Conservation (phyloP, 2,329 filamentous ascomycete genomes). For the Decorospora gaudefroyi region DNA sequence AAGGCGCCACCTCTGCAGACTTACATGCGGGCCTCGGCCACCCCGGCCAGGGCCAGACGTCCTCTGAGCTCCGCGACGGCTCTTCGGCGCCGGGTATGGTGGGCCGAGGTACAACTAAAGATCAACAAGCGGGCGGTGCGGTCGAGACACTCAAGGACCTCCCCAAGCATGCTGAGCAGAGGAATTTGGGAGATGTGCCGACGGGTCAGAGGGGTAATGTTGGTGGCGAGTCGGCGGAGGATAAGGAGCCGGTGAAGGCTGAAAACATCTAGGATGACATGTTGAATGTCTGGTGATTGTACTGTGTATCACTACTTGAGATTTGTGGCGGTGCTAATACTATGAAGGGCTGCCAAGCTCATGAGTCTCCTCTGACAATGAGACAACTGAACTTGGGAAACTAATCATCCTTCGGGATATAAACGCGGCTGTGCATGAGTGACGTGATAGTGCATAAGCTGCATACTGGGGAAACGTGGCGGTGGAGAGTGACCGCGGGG, state of each 20-base stretch:
- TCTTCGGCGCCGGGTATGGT: no score
- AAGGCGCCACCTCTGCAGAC: conserved; percentile 58
- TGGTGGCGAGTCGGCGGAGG: conserved; percentile 42
- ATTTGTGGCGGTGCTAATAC: no score
- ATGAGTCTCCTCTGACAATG: no score
- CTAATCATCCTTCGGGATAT: no score
- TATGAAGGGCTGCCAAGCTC: no score
- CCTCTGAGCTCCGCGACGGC: conserved; percentile 56
- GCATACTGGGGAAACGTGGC: no score
- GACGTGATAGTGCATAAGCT: no score
- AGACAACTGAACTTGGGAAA: no score
- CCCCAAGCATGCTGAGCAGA: conserved; percentile 44
- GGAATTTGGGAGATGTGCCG: conserved; percentile 47
- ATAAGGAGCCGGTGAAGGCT: conserved; percentile 40
- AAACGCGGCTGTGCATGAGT: no score
- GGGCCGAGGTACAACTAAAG: conserved; percentile 51
- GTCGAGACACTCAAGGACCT: conserved; percentile 35
- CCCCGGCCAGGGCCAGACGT: conserved; percentile 56
- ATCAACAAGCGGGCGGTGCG: conserved; percentile 15
- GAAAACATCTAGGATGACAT: conserved; percentile 6
- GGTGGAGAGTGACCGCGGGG: no score
- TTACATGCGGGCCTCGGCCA: conserved; percentile 60
- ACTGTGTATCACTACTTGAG: no score
- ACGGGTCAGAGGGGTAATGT: conserved; percentile 41
- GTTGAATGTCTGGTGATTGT: no score